Percentiles rank a stretch among this genome's conserved stretches.
These are phyloP conservation scores for Chenopodium berlandieri DNA, from an alignment of 148 eudicot species.

Conservation along the genomic window DNA sequence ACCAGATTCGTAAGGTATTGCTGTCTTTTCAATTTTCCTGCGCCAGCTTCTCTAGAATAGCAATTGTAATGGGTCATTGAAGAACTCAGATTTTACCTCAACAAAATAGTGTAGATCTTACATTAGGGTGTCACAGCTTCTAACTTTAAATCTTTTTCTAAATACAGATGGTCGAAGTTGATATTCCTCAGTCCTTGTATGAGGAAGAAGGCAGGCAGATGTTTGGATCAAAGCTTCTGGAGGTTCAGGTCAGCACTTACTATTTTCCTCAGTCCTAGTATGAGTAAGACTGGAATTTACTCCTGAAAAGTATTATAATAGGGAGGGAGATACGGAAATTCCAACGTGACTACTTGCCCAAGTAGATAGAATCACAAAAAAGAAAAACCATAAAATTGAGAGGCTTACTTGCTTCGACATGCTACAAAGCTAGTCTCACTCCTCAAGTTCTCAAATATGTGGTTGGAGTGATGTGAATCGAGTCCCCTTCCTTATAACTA, in stretches of 20 bases:
- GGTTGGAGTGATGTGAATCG: too few species aligned
- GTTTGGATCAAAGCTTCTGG: conserved; percentile 78
- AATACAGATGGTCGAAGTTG: conserved; percentile 80
- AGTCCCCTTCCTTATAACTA: too few species aligned
- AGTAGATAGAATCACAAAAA: not conserved
- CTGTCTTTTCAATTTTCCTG: not conserved
- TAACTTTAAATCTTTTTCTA: not conserved
- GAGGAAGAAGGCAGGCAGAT: conserved; percentile 97
- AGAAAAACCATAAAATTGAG: not conserved
- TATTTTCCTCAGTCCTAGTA: not conserved
- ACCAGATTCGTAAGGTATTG: conserved; percentile 78
- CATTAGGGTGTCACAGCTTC: not conserved
- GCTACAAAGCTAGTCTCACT: not conserved
- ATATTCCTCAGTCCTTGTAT: conserved; percentile 80
- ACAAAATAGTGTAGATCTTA: not conserved
- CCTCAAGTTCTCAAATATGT: not conserved
- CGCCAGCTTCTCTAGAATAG: not conserved
- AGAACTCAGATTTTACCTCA: not conserved
- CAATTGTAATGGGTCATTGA: not conserved
- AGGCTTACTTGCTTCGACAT: not conserved
- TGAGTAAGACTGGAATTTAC: not conserved
- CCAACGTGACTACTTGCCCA: not conserved
- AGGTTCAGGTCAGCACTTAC: conserved; percentile 68
- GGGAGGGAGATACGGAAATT: not conserved
- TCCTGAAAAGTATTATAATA: not conserved